Evolutionary conservation across 352 stramenopile genomes (phyloP).

Genomic region (Pythium dissimile): DNA sequence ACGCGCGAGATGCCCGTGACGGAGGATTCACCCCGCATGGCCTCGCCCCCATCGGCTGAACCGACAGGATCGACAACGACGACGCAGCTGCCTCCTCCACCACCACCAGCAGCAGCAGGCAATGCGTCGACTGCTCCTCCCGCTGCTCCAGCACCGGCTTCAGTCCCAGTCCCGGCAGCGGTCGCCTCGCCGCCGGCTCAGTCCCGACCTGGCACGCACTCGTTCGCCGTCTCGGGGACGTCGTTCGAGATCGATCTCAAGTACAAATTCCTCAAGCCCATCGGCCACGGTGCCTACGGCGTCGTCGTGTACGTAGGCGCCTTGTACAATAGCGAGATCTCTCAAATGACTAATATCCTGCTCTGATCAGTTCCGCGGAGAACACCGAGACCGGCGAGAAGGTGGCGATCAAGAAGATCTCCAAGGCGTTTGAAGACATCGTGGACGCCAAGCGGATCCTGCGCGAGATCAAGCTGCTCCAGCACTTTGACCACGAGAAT

Average conservation of each 20-base stretch:
- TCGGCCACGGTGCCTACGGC: conserved; percentile 93
- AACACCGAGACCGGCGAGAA: conserved; percentile 82
- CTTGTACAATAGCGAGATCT: neutral
- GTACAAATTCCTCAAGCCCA: conserved; percentile 94
- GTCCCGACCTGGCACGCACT: conserved; percentile 59
- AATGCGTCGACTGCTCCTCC: neutral
- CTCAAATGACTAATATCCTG: neutral
- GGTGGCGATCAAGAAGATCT: conserved; percentile 89
- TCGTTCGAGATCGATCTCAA: conserved; percentile 91
- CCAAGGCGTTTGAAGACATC: conserved; percentile 94
- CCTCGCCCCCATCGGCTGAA: conserved; percentile 6
- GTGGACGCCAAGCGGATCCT: conserved; percentile 99
- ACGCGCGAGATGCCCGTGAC: conserved; percentile 7
- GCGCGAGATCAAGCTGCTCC: conserved; percentile 94
- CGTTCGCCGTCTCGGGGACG: conserved; percentile 83
- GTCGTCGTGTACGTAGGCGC: conserved; percentile 91
- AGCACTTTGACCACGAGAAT: conserved; percentile 94
- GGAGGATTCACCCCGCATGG: conserved; percentile 16
- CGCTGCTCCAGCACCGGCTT: neutral
- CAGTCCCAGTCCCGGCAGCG: too few relatives aligned
- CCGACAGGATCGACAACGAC: neutral
- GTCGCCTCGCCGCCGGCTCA: neutral
- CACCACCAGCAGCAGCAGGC: neutral
- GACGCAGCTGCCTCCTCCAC: neutral
- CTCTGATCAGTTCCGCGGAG: conserved; percentile 54